phyloP scores from a whole-genome alignment of 192 early-diverging fungal species.

The Coemansia sp. region DNA sequence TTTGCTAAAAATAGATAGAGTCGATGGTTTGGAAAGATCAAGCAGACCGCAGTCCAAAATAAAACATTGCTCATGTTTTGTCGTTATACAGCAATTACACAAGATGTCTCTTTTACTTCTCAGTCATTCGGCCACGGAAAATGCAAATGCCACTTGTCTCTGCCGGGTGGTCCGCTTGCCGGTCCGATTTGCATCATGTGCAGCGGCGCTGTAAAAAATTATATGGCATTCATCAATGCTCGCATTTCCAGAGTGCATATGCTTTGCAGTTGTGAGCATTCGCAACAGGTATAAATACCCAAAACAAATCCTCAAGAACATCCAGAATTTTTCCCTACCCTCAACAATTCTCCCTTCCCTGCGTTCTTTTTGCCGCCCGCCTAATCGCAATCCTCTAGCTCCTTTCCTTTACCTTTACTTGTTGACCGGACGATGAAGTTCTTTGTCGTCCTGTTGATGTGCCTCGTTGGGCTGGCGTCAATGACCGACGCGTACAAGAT shows the following conservation, averaged over 20 bases:
- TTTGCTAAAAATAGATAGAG: neutral
- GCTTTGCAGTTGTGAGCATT: neutral
- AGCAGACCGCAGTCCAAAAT: neutral
- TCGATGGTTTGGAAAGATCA: neutral
- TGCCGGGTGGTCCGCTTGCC: neutral
- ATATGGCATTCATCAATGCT: neutral
- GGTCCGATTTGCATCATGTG: neutral
- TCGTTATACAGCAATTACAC: neutral
- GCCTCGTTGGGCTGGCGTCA: conserved; percentile 5
- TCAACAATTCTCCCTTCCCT: too few species aligned
- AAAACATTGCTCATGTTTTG: neutral
- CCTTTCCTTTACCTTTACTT: neutral
- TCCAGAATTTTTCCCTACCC: too few species aligned
- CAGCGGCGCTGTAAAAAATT: neutral
- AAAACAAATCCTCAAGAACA: neutral
- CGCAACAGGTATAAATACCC: neutral
- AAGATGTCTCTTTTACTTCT: neutral
- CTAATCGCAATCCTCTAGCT: too few species aligned
- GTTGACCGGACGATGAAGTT: conserved; percentile 7
- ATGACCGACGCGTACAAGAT: conserved; percentile 17
- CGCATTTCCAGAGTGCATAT: neutral
- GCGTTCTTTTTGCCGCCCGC: too few species aligned
- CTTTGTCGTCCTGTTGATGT: neutral
- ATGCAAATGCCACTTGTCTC: neutral
- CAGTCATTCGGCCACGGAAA: neutral